Conservation (phyloP, 169 alveolate genomes). For the Plasmodium gallinaceum region DNA sequence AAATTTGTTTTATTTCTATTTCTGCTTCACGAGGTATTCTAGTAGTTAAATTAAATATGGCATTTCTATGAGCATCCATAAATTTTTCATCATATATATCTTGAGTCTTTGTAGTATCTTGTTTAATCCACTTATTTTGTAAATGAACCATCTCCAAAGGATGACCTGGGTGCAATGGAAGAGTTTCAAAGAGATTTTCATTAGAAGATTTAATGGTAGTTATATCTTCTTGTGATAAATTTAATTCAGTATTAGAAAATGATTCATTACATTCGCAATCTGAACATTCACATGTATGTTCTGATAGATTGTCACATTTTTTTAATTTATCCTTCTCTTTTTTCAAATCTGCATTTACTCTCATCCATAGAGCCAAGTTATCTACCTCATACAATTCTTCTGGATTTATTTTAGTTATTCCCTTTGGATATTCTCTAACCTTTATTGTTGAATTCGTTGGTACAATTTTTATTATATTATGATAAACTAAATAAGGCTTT, state of each 20-base stretch:
- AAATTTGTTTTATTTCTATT: constrained; percentile 36
- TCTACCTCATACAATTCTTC: constrained; percentile 81
- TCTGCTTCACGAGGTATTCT: constrained; percentile 61
- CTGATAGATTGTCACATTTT: constrained; percentile 16
- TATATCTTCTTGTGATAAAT: constrained; percentile 43
- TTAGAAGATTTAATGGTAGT: constrained; percentile 53
- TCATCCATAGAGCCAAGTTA: constrained; percentile 84
- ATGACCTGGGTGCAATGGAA: constrained; percentile 83
- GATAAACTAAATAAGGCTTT: constrained; percentile 82
- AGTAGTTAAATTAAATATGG: constrained; percentile 79
- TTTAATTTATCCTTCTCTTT: constrained; percentile 77
- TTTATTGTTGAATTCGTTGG: constrained; percentile 80
- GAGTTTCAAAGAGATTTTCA: constrained; percentile 72
- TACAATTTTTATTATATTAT: constrained; percentile 80
- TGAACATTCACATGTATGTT: constrained; percentile 55
- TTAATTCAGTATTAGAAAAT: constrained; percentile 34
- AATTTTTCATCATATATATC: constrained; percentile 80
- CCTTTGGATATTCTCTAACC: constrained; percentile 81
- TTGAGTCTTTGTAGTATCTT: constrained; percentile 77
- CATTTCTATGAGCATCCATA: constrained; percentile 80
- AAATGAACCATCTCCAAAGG: constrained; percentile 80
- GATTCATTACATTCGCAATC: constrained; percentile 25
- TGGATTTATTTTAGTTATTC: constrained; percentile 80
- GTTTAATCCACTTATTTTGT: constrained; percentile 82
- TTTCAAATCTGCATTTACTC: constrained; percentile 83